Evolutionary conservation across 805 yeast species (phyloP), one percentile per base, ranked within the genome.

Genomic region (Wickerhamiella vanderwaltii): DNA sequence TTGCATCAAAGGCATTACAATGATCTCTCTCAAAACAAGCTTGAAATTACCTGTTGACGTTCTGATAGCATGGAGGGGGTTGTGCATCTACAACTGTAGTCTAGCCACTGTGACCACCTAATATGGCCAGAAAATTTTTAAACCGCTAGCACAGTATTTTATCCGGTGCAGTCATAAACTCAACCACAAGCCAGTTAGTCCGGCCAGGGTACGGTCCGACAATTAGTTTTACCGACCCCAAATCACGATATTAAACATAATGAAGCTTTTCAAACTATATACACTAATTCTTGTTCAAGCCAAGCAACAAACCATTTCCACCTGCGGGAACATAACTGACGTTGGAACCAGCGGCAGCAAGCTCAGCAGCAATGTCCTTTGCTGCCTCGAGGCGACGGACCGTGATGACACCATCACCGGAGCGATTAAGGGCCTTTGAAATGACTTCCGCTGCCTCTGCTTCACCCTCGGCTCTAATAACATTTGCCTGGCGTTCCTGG

Each of bases 401-500:
- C 68, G 83, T 72, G 58, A 91, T 69, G 52, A 91, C 70, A 51
- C 97, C 97, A 58, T 91, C 97, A 61, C 98, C 98, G 18, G 93
- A 86, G 67, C 86, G 87, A 42, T 79, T 75, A 51, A 91, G 72
- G 4, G 97, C 96, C 63, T 78, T 83, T 26, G 95, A 85, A 48
- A 91, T 91, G 47, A 77, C 77, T 46, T 91, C 97, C 3, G 98
- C 98, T 45, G 95, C 85, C 63, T 91, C 97, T 39, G 98, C 98
- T 66, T 91, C 98, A 65, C 97, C 98, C 65, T 91, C 98, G 22
- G 98, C 98, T 56, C 97, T 77, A 51, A 91, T 87, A 54, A 91
- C 85, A 36, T 83, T 68, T 2, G 97, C 98, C 62, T 81, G 87
- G 59, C 94, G 76, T 63, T 88, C 97, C 66, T 91, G 98, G 63